Conservation (phyloP, 331 rosid genomes). For the Cydonia oblonga region DNA sequence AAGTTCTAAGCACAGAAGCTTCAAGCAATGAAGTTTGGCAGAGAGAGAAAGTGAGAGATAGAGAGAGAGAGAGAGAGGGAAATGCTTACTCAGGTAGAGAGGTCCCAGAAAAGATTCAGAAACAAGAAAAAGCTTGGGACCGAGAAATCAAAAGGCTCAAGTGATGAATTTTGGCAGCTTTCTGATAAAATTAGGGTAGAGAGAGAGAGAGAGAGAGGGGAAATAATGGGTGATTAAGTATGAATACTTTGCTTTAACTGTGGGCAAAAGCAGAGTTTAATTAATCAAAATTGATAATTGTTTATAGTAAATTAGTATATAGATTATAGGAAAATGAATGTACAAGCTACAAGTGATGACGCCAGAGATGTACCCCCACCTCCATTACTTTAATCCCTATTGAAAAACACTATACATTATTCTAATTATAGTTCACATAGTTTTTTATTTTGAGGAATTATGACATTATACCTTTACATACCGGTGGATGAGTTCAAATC, state of each 20-base stretch:
- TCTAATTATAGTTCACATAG: not conserved
- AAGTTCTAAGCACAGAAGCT: conserved; percentile 17
- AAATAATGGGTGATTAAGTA: not conserved
- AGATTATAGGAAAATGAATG: not conserved
- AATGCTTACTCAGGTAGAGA: conserved; percentile 11
- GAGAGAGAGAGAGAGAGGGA: not conserved
- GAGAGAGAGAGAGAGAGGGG: not conserved
- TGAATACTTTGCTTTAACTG: conserved; percentile 22
- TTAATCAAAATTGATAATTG: not conserved
- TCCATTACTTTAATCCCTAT: not conserved
- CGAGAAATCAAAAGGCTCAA: not conserved
- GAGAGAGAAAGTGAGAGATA: not conserved
- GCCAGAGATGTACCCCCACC: not conserved
- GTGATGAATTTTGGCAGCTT: not conserved
- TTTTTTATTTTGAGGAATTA: not conserved
- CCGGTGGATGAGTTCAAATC: too few species aligned
- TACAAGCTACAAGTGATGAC: not conserved
- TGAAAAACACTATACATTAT: too few species aligned
- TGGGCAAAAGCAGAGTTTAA: conserved; percentile 2
- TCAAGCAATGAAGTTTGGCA: conserved; percentile 15
- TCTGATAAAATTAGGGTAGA: not conserved
- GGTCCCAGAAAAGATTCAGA: conserved; percentile 19
- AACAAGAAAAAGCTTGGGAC: not conserved
- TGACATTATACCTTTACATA: not conserved
- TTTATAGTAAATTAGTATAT: not conserved